A percentile compares a stretch with the other conserved stretches of the same genome.
These are phyloP conservation scores for Apophysomyces ossiformis DNA, from an alignment of 371 early-diverging fungal genomes.

Conservation along the genomic window DNA sequence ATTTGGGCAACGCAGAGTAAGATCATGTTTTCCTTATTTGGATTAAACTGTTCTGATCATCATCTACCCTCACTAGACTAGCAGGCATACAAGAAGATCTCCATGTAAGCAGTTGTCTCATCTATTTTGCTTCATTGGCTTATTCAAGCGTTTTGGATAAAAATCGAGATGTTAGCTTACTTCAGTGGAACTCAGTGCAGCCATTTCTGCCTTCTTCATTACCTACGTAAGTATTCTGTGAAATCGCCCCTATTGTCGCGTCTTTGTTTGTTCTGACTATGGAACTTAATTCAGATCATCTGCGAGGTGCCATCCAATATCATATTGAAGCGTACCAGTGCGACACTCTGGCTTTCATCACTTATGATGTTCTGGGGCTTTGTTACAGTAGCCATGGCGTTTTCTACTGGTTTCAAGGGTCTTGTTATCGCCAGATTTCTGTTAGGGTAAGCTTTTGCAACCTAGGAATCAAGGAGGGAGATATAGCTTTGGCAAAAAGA, in stretches of 20 bases:
- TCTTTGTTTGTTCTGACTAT: neutral
- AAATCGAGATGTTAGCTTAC: conserved; percentile 19
- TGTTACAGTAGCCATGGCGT: conserved; percentile 26
- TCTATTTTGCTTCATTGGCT: neutral
- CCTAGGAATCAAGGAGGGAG: no score
- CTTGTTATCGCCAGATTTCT: conserved; percentile 26
- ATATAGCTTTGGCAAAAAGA: neutral
- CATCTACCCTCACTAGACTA: conserved; percentile 9
- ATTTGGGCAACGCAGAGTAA: conserved; percentile 33
- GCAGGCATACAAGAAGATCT: conserved; percentile 28
- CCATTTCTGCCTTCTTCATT: conserved; percentile 44
- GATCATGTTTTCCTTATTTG: neutral
- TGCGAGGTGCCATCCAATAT: conserved; percentile 53
- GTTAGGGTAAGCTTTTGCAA: conserved; percentile 28
- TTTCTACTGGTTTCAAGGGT: conserved; percentile 35
- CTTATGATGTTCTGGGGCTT: conserved; percentile 53
- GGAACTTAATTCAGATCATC: conserved; percentile 29
- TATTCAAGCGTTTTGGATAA: neutral
- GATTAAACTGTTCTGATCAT: neutral
- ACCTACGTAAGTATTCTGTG: conserved; percentile 37
- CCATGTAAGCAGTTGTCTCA: conserved; percentile 9
- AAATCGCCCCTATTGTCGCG: neutral
- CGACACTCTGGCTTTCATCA: conserved; percentile 45
- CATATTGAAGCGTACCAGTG: conserved; percentile 38
- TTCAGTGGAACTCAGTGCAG: conserved; percentile 26